These are phyloP conservation scores for Bipolaris gigantea DNA, from an alignment of 2,329 filamentous ascomycete species.

Conservation along the genomic window DNA sequence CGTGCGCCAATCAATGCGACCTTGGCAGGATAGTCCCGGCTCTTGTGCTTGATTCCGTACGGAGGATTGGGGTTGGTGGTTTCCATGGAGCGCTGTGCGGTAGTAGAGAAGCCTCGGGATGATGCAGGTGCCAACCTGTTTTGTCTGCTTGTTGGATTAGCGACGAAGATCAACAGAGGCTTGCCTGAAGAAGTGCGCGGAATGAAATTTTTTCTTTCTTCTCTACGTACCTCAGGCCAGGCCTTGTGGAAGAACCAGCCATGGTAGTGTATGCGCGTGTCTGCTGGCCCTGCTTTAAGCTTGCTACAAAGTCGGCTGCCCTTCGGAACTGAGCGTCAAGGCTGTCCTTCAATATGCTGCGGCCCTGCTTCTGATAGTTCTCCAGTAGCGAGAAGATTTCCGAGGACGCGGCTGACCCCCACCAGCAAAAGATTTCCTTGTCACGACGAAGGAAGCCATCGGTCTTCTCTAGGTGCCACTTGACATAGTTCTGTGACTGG, in stretches of 20 bases:
- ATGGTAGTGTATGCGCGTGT: conserved; percentile 65
- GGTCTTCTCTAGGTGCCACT: conserved; percentile 96
- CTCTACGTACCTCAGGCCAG: conserved; percentile 20
- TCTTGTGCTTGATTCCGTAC: conserved; percentile 83
- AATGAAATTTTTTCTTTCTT: too few species aligned
- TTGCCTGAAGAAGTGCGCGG: background rate
- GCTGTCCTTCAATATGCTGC: conserved; percentile 87
- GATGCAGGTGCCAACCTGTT: conserved; percentile 39
- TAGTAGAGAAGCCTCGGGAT: conserved; percentile 60
- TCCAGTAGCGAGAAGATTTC: conserved; percentile 82
- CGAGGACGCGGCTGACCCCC: conserved; percentile 78
- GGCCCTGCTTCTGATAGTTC: conserved; percentile 80
- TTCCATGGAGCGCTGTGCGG: conserved; percentile 40
- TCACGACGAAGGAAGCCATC: conserved; percentile 86
- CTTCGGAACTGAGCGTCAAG: conserved; percentile 81
- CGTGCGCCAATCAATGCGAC: conserved; percentile 88
- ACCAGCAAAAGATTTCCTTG: conserved; percentile 95
- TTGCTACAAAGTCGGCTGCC: conserved; percentile 70
- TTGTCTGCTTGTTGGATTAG: conserved; percentile 4
- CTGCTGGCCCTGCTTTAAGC: conserved; percentile 63
- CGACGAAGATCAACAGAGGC: background rate
- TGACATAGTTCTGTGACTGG: conserved; percentile 89
- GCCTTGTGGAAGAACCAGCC: conserved; percentile 35
- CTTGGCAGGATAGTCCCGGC: conserved; percentile 75
- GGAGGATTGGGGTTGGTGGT: conserved; percentile 88